A percentile compares a stretch with the other conserved stretches of the same genome.
Evolutionary conservation across 78 protist species (phyloP).

Genomic region (Dictyostelium intermedium): DNA sequence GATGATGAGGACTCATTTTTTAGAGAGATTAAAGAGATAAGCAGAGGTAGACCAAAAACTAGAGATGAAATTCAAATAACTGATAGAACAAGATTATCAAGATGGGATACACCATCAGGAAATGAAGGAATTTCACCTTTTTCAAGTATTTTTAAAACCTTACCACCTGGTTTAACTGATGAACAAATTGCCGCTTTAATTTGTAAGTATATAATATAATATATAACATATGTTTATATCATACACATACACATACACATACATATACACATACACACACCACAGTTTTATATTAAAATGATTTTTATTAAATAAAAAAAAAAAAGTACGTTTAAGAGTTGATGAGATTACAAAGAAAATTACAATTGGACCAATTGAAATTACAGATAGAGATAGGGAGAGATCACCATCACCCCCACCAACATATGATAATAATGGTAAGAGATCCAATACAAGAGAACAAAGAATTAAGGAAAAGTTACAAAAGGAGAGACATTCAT

Average conservation of each 20-base stretch:
- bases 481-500: conserved; percentile 74
- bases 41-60: conserved; percentile 64
- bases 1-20: conserved; percentile 71
- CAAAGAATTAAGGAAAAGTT: conserved; percentile 78
- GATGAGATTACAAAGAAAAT: conserved; percentile 78
- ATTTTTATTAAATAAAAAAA: background rate
- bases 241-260: background rate
- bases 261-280: background rate
- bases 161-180: conserved; percentile 73
- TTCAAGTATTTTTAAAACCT: conserved; percentile 14
- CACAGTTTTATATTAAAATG: too few species aligned
- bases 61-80: conserved; percentile 21
- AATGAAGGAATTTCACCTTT: background rate
- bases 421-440: conserved; percentile 88
- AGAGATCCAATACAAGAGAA: conserved; percentile 92
- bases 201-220: conserved; percentile 5
- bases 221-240: too few species aligned
- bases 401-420: conserved; percentile 92
- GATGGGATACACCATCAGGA: conserved; percentile 10
- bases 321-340: conserved; percentile 63
- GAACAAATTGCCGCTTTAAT: conserved; percentile 60
- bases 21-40: conserved; percentile 52
- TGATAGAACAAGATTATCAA: background rate
- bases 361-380: conserved; percentile 54
- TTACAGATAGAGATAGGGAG: conserved; percentile 59